Evolutionary conservation across 2,329 filamentous ascomycete species (phyloP).

Genomic region (Diplodia seriata): DNA sequence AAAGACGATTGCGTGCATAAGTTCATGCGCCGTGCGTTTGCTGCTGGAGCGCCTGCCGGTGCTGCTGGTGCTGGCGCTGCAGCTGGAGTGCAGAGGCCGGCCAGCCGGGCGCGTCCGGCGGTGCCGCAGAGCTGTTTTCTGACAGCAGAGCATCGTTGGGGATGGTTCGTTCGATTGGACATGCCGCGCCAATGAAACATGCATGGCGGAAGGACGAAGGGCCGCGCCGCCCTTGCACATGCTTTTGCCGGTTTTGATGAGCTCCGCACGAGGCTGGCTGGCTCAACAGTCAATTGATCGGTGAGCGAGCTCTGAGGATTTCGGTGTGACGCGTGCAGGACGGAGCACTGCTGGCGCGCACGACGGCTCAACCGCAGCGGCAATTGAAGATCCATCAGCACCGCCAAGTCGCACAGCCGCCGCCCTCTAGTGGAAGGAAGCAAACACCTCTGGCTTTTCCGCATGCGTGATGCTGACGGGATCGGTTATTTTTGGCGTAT

Average conservation of each 20-base stretch:
- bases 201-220: conserved; percentile 16
- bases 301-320: conserved; percentile 18
- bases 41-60: neutral
- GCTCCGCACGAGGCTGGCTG: conserved; percentile 12
- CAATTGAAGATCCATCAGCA: conserved; percentile 14
- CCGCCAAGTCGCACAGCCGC: conserved; percentile 18
- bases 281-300: conserved; percentile 17
- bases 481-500: conserved; percentile 24
- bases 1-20: neutral
- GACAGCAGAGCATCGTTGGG: neutral
- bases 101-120: neutral
- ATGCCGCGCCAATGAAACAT: conserved; percentile 24
- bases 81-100: neutral
- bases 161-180: neutral
- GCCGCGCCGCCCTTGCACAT: conserved; percentile 25
- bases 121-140: conserved; percentile 14
- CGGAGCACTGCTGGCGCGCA: neutral
- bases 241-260: conserved; percentile 25
- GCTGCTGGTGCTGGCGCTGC: neutral
- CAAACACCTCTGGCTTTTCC: conserved; percentile 1
- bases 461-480: conserved; percentile 14
- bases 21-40: conserved; percentile 6
- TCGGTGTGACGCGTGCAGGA: conserved; percentile 21
- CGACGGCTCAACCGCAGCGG: conserved; percentile 19
- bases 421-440: conserved; percentile 1